phyloP scores from a whole-genome alignment of 1,139 yeast genomes.

The Blastobotrys buckinghamii region DNA sequence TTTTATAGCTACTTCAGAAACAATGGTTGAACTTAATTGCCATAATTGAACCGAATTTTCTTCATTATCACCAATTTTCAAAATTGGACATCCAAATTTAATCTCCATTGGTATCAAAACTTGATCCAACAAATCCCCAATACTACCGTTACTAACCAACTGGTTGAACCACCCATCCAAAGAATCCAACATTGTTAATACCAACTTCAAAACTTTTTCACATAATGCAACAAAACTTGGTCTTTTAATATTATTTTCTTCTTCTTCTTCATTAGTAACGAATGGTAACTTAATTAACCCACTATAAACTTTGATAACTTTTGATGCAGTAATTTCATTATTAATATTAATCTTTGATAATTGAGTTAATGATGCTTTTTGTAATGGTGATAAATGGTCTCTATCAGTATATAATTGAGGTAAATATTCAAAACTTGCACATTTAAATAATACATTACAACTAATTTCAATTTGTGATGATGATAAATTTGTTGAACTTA shows the following conservation, averaged over 20 bases:
- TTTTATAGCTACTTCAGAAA: slow-evolving; percentile 17
- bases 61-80: slow-evolving; percentile 8
- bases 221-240: slow-evolving; percentile 70
- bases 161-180: slow-evolving; percentile 33
- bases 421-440: slow-evolving; percentile 25
- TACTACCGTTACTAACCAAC: slow-evolving; percentile 32
- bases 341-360: slow-evolving; percentile 20
- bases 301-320: slow-evolving; percentile 19
- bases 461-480: slow-evolving; percentile 17
- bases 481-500: slow-evolving; percentile 16
- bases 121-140: slow-evolving; percentile 30
- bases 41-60: slow-evolving; percentile 25
- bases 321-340: slow-evolving; percentile 13
- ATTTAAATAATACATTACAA: slow-evolving; percentile 19
- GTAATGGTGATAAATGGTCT: slow-evolving; percentile 32
- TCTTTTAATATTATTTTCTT: slow-evolving; percentile 22
- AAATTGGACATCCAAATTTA: slow-evolving; percentile 24
- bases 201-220: slow-evolving; percentile 39
- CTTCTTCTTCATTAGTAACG: background rate
- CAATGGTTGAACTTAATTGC: slow-evolving; percentile 28
- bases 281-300: slow-evolving; percentile 25
- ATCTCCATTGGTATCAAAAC: slow-evolving; percentile 19
- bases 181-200: slow-evolving; percentile 32
- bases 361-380: slow-evolving; percentile 26
- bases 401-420: slow-evolving; percentile 31